A percentile compares a stretch with the other conserved stretches of the same genome.
phyloP scores from a whole-genome alignment of 768 basidiomycete genomes.

The Trametes villosa region DNA sequence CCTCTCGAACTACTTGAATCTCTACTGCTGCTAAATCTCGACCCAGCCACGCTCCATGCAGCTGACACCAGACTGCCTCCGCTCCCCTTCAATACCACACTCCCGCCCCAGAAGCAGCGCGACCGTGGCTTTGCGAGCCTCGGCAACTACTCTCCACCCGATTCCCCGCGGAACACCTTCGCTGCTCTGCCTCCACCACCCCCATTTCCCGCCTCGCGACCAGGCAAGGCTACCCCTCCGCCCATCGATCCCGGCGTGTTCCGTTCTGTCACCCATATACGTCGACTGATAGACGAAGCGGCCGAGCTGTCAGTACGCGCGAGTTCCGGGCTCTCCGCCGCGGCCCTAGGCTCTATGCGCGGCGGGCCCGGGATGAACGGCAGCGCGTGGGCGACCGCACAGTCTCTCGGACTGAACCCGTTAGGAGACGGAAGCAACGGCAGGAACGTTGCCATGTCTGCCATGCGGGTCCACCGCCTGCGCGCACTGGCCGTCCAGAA shows the following conservation, averaged over 20 bases:
- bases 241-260: slow-evolving; percentile 92
- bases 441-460: slow-evolving; percentile 81
- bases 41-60: slow-evolving; percentile 64
- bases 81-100: slow-evolving; percentile 32
- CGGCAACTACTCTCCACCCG: slow-evolving; percentile 44
- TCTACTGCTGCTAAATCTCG: slow-evolving; percentile 74
- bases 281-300: slow-evolving; percentile 86
- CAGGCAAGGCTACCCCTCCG: slow-evolving; percentile 75
- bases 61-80: slow-evolving; percentile 47
- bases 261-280: slow-evolving; percentile 71
- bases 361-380: slow-evolving; percentile 44
- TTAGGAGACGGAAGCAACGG: slow-evolving; percentile 61
- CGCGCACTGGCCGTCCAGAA: slow-evolving; percentile 85
- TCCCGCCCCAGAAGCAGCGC: slow-evolving; percentile 39
- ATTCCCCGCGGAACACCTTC: slow-evolving; percentile 33
- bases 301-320: slow-evolving; percentile 88
- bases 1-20: slow-evolving; percentile 86
- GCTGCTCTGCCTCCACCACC: slow-evolving; percentile 41
- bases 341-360: slow-evolving; percentile 71
- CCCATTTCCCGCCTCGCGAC: slow-evolving; percentile 56
- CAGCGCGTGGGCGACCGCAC: slow-evolving; percentile 64
- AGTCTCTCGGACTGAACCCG: slow-evolving; percentile 66
- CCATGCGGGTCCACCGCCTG: slow-evolving; percentile 80
- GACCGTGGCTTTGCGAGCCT: slow-evolving; percentile 52
- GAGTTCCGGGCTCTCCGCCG: slow-evolving; percentile 79